Base-by-base conservation (phyloP, 768 basidiomycete genomes). In the Mrakia frigida region DNA sequence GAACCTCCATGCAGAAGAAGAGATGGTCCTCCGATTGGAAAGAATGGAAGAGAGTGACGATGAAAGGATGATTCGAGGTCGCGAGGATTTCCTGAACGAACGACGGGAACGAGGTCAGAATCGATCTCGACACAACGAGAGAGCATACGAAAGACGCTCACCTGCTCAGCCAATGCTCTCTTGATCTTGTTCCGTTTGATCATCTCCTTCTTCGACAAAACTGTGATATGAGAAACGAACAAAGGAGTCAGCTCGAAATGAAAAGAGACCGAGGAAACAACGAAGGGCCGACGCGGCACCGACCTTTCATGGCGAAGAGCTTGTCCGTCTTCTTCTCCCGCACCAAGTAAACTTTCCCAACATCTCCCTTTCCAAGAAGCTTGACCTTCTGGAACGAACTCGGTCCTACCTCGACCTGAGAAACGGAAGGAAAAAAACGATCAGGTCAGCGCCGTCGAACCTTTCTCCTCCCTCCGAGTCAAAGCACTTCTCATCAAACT, bases 131-230 rank as follows among this genome's bases (percentile, higher is more conserved):
- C 23, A 23, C 10, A 21, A 33, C 31, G 69, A 39, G 35, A 21
- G 46, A 50, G 41, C 25, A 46, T 21, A 35, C 13, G 18, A 14
- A 37, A 37, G 43, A 35, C 9, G 37, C 82, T 73, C 35, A 83
- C 82, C 86, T 98, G 97, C 85, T 99, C 97, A 6, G 97, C 98
- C 81, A 99, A 83, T 13, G 96, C 97, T 78, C 97, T 90, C 84
- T 99, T 99, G 86, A 99, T 96, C 87, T 99, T 99, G 86, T 96
- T 97, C 81, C 97, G 90, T 85, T 96, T 94, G 84, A 99, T 95
- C 96, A 99, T 98, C 87, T 99, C 97, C 86, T 92, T 93, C 87
- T 98, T 98, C 70, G 94, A 97, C 63, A 99, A 86, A 33, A 99
- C 97, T 96, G 84, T 81, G 82, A 60, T n/a, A 28, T 41, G 21